Evolutionary conservation across 805 yeast genomes (phyloP).

Genomic region (Peterozyma toletana): DNA sequence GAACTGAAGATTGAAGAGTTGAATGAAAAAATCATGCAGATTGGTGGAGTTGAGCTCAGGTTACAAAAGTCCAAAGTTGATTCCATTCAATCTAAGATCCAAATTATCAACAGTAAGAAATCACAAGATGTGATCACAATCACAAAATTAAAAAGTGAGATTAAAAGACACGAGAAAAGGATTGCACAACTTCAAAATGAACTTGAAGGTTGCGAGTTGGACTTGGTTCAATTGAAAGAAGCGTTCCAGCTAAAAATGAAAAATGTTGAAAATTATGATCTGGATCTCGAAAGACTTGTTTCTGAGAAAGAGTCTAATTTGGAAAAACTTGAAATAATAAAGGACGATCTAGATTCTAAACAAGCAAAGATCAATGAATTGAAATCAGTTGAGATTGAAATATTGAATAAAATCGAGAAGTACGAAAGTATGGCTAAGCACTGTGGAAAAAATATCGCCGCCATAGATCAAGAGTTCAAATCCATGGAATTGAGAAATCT

Average conservation of each 20-base stretch:
- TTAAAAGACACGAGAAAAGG: constrained; percentile 44
- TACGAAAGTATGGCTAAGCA: constrained; percentile 30
- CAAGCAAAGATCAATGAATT: constrained; percentile 43
- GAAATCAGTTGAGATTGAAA: constrained; percentile 60
- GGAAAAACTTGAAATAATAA: constrained; percentile 33
- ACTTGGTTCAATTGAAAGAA: constrained; percentile 24
- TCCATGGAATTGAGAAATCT: constrained; percentile 48
- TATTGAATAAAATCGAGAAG: constrained; percentile 57
- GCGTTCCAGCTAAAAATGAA: constrained; percentile 18
- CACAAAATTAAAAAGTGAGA: constrained; percentile 58
- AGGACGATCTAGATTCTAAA: constrained; percentile 31
- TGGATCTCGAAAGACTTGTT: constrained; percentile 20
- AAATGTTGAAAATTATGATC: constrained; percentile 24
- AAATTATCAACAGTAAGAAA: constrained; percentile 47
- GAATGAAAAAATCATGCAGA: constrained; percentile 76
- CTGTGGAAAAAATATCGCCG: constrained; percentile 30
- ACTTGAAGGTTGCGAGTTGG: constrained; percentile 23
- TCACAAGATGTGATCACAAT: constrained; percentile 48
- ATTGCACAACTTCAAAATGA: constrained; percentile 42
- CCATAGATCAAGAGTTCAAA: constrained; percentile 31
- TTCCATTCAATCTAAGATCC: constrained; percentile 60
- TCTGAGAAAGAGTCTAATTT: constrained; percentile 28
- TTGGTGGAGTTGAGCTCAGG: constrained; percentile 84
- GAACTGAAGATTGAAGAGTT: constrained; percentile 51
- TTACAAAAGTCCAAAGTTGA: constrained; percentile 78